Percentiles rank a stretch among this genome's conserved stretches.
Conservation (phyloP, 169 alveolate species). For the Plasmodium cynomolgi region DNA sequence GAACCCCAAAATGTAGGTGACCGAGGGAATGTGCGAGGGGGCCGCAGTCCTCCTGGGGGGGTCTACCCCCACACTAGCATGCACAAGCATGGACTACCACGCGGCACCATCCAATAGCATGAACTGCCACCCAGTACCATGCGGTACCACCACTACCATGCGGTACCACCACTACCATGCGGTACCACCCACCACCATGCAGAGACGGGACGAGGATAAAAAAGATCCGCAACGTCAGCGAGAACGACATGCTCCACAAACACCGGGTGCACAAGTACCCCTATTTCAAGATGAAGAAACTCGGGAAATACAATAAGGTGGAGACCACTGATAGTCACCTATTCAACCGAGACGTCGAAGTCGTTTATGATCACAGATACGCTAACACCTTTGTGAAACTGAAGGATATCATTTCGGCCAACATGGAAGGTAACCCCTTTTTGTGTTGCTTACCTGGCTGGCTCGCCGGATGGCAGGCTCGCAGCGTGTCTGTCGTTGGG, state of each 20-base stretch:
- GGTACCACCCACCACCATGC: neutral
- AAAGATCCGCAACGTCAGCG: constrained; percentile 54
- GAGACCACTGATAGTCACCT: neutral
- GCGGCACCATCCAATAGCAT: too few relatives aligned
- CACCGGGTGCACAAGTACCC: constrained; percentile 52
- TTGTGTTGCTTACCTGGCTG: too few relatives aligned
- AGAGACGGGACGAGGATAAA: constrained; percentile 71
- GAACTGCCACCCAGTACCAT: neutral
- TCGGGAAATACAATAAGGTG: constrained; percentile 27
- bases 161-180: neutral
- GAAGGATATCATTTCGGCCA: constrained; percentile 44
- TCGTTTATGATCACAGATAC: constrained; percentile 34
- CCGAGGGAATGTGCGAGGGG: neutral
- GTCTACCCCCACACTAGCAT: neutral
- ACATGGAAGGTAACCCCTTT: constrained; percentile 20
- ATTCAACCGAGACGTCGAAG: constrained; percentile 46
- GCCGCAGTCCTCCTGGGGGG: neutral
- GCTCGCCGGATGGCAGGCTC: too few relatives aligned
- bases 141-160: too few relatives aligned
- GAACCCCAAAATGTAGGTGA: constrained; percentile 57
- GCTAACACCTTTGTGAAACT: constrained; percentile 9
- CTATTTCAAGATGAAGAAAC: constrained; percentile 69
- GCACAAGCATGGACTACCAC: too few relatives aligned
- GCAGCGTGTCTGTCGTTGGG: neutral
- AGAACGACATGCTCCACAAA: constrained; percentile 66